Conservation (phyloP, 192 early-diverging fungal species). For the Oehlia diaphana region DNA sequence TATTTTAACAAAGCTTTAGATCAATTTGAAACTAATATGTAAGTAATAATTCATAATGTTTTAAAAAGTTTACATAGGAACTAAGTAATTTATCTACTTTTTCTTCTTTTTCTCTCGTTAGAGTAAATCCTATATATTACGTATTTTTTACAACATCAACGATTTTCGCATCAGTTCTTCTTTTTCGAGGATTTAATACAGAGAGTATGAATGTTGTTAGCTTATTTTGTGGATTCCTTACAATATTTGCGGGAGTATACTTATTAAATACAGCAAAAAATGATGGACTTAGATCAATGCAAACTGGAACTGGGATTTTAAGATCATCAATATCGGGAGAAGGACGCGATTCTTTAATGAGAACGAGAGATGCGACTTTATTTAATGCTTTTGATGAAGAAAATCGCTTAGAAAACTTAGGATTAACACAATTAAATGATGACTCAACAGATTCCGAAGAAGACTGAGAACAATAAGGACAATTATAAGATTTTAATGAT, state of each 20-base stretch:
- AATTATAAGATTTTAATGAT: background rate
- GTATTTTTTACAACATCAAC: conserved; percentile 96
- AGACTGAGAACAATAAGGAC: conserved; percentile 16
- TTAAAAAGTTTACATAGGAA: background rate
- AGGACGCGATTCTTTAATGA: conserved; percentile 40
- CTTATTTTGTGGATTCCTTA: conserved; percentile 86
- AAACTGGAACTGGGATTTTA: conserved; percentile 33
- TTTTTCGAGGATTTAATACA: conserved; percentile 86
- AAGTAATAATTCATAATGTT: conserved; percentile 30
- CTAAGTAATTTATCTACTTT: background rate
- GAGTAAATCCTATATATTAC: conserved; percentile 89
- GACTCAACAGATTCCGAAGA: conserved; percentile 33
- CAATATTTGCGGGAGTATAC: conserved; percentile 93
- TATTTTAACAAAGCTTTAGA: conserved; percentile 98
- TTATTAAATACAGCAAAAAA: conserved; percentile 62
- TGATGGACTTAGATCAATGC: conserved; percentile 22
- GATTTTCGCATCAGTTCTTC: conserved; percentile 83
- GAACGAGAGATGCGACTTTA: conserved; percentile 50
- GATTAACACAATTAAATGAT: conserved; percentile 45
- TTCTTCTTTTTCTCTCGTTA: conserved; percentile 31
- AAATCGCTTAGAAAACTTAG: conserved; percentile 27
- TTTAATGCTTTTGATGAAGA: conserved; percentile 49
- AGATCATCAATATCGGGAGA: conserved; percentile 33
- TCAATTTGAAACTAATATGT: conserved; percentile 87
- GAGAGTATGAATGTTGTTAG: conserved; percentile 72